Evolutionary conservation across 2,329 filamentous ascomycete species (phyloP).

Genomic region (Paraphaeosphaeria sporulosa): DNA sequence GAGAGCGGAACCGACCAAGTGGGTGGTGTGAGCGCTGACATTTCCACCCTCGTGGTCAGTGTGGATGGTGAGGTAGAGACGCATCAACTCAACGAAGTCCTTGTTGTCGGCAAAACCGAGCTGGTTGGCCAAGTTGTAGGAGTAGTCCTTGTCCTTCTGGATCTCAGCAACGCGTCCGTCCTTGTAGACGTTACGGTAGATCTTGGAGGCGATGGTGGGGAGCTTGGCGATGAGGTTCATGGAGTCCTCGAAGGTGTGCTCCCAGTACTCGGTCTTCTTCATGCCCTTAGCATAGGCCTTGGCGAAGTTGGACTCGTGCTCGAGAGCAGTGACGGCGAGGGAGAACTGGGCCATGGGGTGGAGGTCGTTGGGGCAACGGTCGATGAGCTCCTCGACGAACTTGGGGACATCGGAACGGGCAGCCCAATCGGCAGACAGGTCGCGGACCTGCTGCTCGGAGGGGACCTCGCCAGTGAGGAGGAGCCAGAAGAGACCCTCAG

Average conservation of each 20-base stretch:
- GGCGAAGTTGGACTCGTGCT: slow-evolving; percentile 97
- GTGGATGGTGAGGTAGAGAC: slow-evolving; percentile 99
- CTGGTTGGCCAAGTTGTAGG: slow-evolving; percentile 99
- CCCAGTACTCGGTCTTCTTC: slow-evolving; percentile 99
- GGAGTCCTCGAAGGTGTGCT: slow-evolving; percentile 98
- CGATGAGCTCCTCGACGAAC: slow-evolving; percentile 99
- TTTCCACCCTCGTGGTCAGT: slow-evolving; percentile 99
- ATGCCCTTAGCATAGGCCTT: slow-evolving; percentile 99
- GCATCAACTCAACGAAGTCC: slow-evolving; percentile 98
- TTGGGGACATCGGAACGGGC: slow-evolving; percentile 96
- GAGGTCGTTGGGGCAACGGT: slow-evolving; percentile 98
- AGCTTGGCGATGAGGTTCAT: slow-evolving; percentile 99
- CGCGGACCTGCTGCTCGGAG: slow-evolving; percentile 96
- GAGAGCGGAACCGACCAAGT: slow-evolving; percentile 94
- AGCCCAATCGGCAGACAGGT: slow-evolving; percentile 98
- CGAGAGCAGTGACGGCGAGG: slow-evolving; percentile 93
- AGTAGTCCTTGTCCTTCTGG: slow-evolving; percentile 99
- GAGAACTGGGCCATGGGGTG: slow-evolving; percentile 99
- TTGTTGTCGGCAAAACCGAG: slow-evolving; percentile 94
- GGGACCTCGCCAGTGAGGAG: slow-evolving; percentile 98
- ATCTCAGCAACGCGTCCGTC: slow-evolving; percentile 96
- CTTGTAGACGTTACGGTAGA: slow-evolving; percentile 99
- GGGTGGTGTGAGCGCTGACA: slow-evolving; percentile 97
- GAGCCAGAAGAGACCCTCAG: slow-evolving; percentile 99
- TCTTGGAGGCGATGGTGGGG: slow-evolving; percentile 94